Conservation (phyloP, 2,329 filamentous ascomycete species). For the Aspergillus terreus region DNA sequence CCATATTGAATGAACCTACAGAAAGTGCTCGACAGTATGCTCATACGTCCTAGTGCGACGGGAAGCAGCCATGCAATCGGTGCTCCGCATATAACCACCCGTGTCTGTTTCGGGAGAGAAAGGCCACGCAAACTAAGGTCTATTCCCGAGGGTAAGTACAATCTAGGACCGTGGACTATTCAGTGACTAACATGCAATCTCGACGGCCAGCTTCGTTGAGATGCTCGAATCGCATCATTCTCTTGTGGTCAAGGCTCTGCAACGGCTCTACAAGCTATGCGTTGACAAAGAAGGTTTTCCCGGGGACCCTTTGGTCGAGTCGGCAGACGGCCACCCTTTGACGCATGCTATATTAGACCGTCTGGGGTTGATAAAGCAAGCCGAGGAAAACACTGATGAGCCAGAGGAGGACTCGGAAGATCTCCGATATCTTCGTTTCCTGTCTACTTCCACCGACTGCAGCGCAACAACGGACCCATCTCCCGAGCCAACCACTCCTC, state of each 20-base stretch:
- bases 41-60: slow-evolving; percentile 37
- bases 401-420: slow-evolving; percentile 34
- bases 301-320: slow-evolving; percentile 38
- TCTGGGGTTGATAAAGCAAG: slow-evolving; percentile 41
- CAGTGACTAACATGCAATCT: slow-evolving; percentile 2
- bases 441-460: slow-evolving; percentile 35
- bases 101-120: slow-evolving; percentile 43
- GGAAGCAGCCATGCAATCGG: slow-evolving; percentile 43
- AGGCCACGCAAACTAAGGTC: slow-evolving; percentile 42
- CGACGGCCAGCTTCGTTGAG: slow-evolving; percentile 37
- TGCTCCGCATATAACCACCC: slow-evolving; percentile 43
- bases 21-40: slow-evolving; percentile 5
- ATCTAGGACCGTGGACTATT: neutral
- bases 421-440: slow-evolving; percentile 32
- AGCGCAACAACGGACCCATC: slow-evolving; percentile 37
- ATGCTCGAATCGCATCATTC: slow-evolving; percentile 44
- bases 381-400: slow-evolving; percentile 37
- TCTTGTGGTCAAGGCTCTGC: slow-evolving; percentile 40
- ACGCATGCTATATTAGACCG: slow-evolving; percentile 43
- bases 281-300: slow-evolving; percentile 42
- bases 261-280: slow-evolving; percentile 40
- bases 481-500: slow-evolving; percentile 32
- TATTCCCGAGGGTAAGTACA: slow-evolving; percentile 40
- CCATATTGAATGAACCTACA: slow-evolving; percentile 3
- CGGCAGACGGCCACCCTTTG: slow-evolving; percentile 37